Conservation (phyloP, 2,329 filamentous ascomycete species). For the Lasiodiplodia theobromae region DNA sequence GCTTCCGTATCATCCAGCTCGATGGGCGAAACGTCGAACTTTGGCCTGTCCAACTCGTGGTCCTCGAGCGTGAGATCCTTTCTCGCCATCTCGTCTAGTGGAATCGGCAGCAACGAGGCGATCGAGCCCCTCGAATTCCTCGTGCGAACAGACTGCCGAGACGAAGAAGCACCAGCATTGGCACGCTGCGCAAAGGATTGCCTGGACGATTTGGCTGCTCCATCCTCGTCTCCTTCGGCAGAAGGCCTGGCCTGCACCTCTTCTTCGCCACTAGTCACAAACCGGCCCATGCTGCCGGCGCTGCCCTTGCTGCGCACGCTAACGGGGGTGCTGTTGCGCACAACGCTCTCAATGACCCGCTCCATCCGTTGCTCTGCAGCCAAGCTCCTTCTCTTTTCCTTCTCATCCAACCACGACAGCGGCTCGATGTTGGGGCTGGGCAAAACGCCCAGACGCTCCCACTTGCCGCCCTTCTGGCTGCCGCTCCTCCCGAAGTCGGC, state of each 20-base stretch:
- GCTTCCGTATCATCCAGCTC: constrained; percentile 1
- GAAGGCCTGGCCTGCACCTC: too few relatives aligned
- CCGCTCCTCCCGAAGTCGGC: neutral
- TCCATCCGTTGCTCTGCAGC: constrained; percentile 19
- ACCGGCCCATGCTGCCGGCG: constrained; percentile 17
- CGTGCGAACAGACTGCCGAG: constrained; percentile 21
- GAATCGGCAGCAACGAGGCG: constrained; percentile 21
- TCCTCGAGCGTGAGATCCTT: constrained; percentile 23
- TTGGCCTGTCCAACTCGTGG: constrained; percentile 14
- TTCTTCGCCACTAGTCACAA: neutral
- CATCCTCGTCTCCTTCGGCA: neutral
- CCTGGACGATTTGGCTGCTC: constrained; percentile 4
- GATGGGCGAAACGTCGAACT: constrained; percentile 16
- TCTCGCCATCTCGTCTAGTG: constrained; percentile 27
- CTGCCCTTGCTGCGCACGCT: constrained; percentile 17
- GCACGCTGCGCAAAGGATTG: constrained; percentile 21
- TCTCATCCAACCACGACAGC: constrained; percentile 23
- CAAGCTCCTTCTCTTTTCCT: constrained; percentile 19
- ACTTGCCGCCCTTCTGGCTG: constrained; percentile 12
- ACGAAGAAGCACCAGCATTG: neutral
- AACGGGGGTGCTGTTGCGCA: constrained; percentile 25
- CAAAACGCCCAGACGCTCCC: constrained; percentile 23
- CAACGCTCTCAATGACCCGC: constrained; percentile 27
- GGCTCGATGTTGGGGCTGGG: constrained; percentile 27
- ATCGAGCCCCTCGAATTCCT: constrained; percentile 14